These are phyloP conservation scores for Neoboletus brunneissimus DNA, from an alignment of 768 basidiomycete species.

Conservation along the genomic window DNA sequence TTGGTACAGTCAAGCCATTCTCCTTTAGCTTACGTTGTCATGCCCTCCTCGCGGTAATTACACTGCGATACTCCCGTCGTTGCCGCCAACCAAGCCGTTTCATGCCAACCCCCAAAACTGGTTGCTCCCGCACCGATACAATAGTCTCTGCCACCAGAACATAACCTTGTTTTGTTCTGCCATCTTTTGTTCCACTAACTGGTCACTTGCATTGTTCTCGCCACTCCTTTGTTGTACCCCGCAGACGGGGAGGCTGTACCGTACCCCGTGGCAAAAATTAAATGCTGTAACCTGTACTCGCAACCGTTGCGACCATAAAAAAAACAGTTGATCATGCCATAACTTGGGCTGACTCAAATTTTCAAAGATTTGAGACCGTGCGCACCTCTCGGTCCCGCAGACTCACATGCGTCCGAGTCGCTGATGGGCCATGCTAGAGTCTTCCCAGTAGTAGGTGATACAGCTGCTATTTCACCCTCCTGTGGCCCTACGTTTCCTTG, in stretches of 20 bases:
- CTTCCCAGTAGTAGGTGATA: not conserved
- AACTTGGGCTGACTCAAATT: not conserved
- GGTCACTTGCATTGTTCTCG: constrained; percentile 19
- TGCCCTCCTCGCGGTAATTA: not conserved
- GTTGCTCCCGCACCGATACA: not conserved
- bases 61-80: not conserved
- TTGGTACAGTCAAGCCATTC: not conserved
- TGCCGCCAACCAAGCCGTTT: not conserved
- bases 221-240: constrained; percentile 15
- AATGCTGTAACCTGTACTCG: not conserved
- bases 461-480: not conserved
- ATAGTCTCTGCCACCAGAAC: not conserved
- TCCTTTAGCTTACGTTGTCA: constrained; percentile 1
- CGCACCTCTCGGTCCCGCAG: not conserved
- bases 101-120: not conserved
- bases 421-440: not conserved
- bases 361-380: not conserved
- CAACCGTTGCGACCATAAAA: not conserved
- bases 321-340: constrained; percentile 1
- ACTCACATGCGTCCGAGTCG: not conserved
- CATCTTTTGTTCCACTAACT: constrained; percentile 17
- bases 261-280: constrained; percentile 4
- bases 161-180: not conserved
- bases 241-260: constrained; percentile 3
- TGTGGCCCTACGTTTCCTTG: not conserved